phyloP scores from a whole-genome alignment of 2,329 filamentous ascomycete species.

The Colletotrichum sp. region DNA sequence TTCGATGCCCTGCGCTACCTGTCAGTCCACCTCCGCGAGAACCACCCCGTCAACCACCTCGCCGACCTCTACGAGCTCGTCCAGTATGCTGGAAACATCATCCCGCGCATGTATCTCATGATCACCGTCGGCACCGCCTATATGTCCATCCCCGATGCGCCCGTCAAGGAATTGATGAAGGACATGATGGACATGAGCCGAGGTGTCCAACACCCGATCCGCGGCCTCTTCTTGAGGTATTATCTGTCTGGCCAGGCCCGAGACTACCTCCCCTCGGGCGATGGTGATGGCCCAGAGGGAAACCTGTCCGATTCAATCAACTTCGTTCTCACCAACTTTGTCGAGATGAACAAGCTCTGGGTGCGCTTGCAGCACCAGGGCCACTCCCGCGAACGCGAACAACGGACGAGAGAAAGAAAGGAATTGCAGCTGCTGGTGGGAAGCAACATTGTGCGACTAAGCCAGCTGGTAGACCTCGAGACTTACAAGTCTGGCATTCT shows the following conservation, averaged over 20 bases:
- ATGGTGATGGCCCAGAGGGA: conserved; percentile 89
- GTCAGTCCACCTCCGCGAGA: conserved; percentile 94
- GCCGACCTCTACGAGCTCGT: conserved; percentile 98
- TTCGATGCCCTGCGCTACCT: conserved; percentile 98
- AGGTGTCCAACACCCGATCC: conserved; percentile 95
- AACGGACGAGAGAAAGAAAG: conserved; percentile 91
- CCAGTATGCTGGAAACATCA: conserved; percentile 97
- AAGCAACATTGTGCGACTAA: conserved; percentile 93
- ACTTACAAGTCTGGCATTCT: conserved; percentile 92
- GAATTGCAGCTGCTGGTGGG: conserved; percentile 95
- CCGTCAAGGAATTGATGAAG: conserved; percentile 99
- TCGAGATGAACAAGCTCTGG: conserved; percentile 99
- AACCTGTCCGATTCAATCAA: conserved; percentile 98
- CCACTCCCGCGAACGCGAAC: conserved; percentile 91
- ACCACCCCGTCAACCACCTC: conserved; percentile 96
- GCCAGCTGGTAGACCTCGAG: conserved; percentile 93
- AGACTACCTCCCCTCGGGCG: conserved; percentile 82
- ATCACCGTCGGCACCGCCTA: conserved; percentile 99
- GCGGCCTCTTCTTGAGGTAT: conserved; percentile 93
- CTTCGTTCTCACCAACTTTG: conserved; percentile 97
- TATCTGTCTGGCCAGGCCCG: conserved; percentile 95
- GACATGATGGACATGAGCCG: conserved; percentile 99
- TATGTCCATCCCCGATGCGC: conserved; percentile 97
- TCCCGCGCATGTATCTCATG: conserved; percentile 97
- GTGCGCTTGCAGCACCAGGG: conserved; percentile 97